Conservation (phyloP, 106 monocot species). For the Acorus calamus region DNA sequence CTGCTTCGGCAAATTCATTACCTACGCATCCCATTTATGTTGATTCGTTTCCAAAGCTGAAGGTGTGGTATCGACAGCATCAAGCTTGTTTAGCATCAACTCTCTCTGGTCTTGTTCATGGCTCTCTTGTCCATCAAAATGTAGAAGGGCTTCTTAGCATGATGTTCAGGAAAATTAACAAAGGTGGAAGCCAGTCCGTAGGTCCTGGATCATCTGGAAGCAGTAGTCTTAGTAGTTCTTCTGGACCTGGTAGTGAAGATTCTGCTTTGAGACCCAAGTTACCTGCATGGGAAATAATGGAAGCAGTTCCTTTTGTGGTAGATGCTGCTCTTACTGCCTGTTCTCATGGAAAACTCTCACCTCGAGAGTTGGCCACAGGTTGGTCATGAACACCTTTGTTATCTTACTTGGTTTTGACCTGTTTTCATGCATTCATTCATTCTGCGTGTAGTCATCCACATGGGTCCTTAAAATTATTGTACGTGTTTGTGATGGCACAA, state of each 20-base stretch:
- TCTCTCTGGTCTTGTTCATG: conserved; percentile 77
- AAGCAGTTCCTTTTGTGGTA: conserved; percentile 96
- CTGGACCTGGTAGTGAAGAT: conserved; percentile 60
- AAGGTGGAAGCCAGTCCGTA: conserved; percentile 44
- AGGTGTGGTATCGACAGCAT: conserved; percentile 89
- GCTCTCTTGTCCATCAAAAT: conserved; percentile 85
- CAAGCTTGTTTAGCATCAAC: conserved; percentile 98
- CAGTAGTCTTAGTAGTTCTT: conserved; percentile 73
- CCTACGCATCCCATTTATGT: conserved; percentile 53
- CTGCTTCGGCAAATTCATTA: conserved; percentile 13
- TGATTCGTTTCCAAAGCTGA: conserved; percentile 93
- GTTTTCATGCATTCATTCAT: not conserved
- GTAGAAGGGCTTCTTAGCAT: conserved; percentile 76
- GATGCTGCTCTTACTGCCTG: conserved; percentile 96
- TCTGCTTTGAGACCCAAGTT: conserved; percentile 45
- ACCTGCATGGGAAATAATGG: conserved; percentile 97
- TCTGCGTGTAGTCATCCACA: too few species aligned
- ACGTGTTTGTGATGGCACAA: too few species aligned
- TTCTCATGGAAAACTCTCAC: conserved; percentile 78
- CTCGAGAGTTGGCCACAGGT: conserved; percentile 97
- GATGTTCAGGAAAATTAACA: conserved; percentile 86
- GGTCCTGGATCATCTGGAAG: conserved; percentile 52
- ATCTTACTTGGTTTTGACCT: not conserved
- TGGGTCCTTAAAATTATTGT: too few species aligned
- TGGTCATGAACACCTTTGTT: conserved; percentile 5